Evolutionary conservation across 2,329 filamentous ascomycete genomes (phyloP).

Genomic region (Fusarium avenaceum): DNA sequence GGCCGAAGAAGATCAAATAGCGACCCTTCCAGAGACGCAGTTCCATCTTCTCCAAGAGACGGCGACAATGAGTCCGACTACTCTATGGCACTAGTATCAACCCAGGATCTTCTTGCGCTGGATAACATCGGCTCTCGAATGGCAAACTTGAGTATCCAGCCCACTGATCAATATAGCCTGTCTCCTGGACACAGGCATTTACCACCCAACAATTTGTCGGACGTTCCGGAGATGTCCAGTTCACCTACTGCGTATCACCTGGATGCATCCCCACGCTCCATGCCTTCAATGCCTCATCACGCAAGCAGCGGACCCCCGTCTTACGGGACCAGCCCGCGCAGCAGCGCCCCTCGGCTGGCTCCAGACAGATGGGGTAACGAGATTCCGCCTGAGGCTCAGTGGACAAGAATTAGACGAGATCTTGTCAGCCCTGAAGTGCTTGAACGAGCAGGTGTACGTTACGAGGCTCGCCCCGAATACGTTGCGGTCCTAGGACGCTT

Average conservation of each 20-base stretch:
- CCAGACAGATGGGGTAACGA: constrained; percentile 70
- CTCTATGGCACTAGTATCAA: constrained; percentile 66
- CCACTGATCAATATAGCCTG: constrained; percentile 52
- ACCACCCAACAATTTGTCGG: constrained; percentile 49
- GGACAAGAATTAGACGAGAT: constrained; percentile 69
- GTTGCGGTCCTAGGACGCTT: constrained; percentile 72
- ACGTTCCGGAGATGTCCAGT: constrained; percentile 51
- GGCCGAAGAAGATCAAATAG: constrained; percentile 55
- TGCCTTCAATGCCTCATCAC: constrained; percentile 53
- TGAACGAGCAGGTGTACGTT: constrained; percentile 67
- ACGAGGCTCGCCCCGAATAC: constrained; percentile 71
- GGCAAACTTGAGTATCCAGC: constrained; percentile 58
- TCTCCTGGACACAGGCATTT: constrained; percentile 56
- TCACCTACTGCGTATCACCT: constrained; percentile 52
- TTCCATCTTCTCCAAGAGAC: constrained; percentile 58
- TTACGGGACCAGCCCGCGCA: constrained; percentile 53
- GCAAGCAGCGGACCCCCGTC: constrained; percentile 49
- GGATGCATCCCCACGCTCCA: constrained; percentile 58
- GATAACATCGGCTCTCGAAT: constrained; percentile 60
- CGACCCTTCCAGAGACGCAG: constrained; percentile 45
- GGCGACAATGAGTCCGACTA: constrained; percentile 51
- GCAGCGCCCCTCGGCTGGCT: constrained; percentile 57
- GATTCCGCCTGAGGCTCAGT: constrained; percentile 69
- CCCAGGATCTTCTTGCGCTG: constrained; percentile 65
- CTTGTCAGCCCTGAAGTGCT: constrained; percentile 72